Evolutionary conservation across 1,284 basidiomycete genomes (phyloP).

Genomic region (Farysia itapuensis): DNA sequence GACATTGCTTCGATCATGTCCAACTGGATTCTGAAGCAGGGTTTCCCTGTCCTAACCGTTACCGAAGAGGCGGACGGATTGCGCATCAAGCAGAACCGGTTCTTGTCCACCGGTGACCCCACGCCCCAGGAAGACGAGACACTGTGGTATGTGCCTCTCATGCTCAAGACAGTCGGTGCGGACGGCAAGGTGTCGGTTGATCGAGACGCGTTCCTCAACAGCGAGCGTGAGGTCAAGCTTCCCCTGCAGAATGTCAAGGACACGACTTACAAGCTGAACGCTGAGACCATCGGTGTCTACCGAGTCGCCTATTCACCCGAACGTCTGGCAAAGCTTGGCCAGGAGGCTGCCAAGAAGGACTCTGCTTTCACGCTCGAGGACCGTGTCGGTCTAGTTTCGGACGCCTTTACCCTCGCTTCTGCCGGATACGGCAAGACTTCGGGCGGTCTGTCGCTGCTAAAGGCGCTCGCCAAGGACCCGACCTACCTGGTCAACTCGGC

Average conservation of each 20-base stretch:
- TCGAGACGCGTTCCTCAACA: slow-evolving; percentile 70
- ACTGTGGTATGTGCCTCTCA: slow-evolving; percentile 83
- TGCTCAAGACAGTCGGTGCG: slow-evolving; percentile 69
- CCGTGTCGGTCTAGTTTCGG: slow-evolving; percentile 80
- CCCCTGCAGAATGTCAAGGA: slow-evolving; percentile 68
- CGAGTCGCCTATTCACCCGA: slow-evolving; percentile 85
- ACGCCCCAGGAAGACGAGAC: slow-evolving; percentile 81
- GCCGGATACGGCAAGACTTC: slow-evolving; percentile 78
- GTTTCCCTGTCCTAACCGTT: slow-evolving; percentile 77
- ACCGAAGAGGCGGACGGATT: slow-evolving; percentile 69
- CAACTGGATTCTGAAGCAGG: slow-evolving; percentile 84
- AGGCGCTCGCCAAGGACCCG: slow-evolving; percentile 66
- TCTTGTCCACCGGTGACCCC: slow-evolving; percentile 76
- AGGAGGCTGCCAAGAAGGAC: slow-evolving; percentile 71
- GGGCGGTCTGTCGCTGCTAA: slow-evolving; percentile 73
- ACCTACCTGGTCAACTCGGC: slow-evolving; percentile 53
- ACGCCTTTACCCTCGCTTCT: slow-evolving; percentile 76
- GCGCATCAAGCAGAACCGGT: slow-evolving; percentile 77
- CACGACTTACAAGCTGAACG: slow-evolving; percentile 77
- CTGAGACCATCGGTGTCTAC: slow-evolving; percentile 84
- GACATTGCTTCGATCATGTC: slow-evolving; percentile 84
- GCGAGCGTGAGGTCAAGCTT: slow-evolving; percentile 70
- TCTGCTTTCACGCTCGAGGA: slow-evolving; percentile 78
- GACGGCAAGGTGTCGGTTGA: slow-evolving; percentile 70
- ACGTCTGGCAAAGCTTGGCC: slow-evolving; percentile 75